Conservation (phyloP, 768 basidiomycete genomes). For the Lanmaoa rubissima region DNA sequence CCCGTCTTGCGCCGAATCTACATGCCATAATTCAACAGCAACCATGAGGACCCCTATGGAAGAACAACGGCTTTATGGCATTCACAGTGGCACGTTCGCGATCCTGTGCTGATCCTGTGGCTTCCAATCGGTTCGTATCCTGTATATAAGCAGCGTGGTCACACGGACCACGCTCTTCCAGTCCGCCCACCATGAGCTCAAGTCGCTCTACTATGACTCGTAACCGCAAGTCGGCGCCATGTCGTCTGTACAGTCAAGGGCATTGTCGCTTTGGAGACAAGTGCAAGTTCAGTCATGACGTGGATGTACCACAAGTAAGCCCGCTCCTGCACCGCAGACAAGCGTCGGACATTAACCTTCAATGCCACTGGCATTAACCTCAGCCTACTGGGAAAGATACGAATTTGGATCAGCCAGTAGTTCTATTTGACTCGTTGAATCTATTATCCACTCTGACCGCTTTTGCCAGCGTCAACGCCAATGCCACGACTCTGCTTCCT, state of each 20-base stretch:
- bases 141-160: conserved; percentile 1
- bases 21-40: no score
- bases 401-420: neutral
- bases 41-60: no score
- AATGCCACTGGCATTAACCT: neutral
- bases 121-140: neutral
- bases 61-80: neutral
- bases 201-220: neutral
- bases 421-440: neutral
- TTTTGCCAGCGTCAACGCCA: neutral
- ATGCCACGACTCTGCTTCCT: neutral
- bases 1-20: no score
- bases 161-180: neutral
- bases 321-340: neutral
- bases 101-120: neutral
- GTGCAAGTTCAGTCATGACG: conserved; percentile 27
- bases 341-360: neutral
- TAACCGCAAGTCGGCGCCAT: conserved; percentile 11
- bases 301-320: conserved; percentile 4
- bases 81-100: neutral
- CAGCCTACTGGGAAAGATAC: neutral
- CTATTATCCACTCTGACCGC: neutral
- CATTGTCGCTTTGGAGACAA: conserved; percentile 27
- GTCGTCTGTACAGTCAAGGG: conserved; percentile 24
- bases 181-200: conserved; percentile 7